Percentiles rank a stretch among this genome's conserved stretches.
Evolutionary conservation across 805 yeast species (phyloP).

Genomic region (Vanderwaltozyma yarrowii): DNA sequence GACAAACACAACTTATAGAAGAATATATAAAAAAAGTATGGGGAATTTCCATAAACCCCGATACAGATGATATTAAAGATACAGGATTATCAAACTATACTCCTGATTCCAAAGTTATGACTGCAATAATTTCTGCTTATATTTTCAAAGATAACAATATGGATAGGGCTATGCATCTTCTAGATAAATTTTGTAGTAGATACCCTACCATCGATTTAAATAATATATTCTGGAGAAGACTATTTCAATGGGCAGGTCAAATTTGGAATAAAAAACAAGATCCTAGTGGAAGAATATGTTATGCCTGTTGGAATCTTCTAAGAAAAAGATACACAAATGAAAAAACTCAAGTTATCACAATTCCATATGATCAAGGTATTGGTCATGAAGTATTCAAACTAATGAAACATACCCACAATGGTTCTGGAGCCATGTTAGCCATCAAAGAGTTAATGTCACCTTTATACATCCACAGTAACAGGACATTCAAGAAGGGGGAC

Average conservation of each 20-base stretch:
- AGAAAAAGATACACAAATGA: background rate
- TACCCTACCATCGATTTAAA: slow-evolving; percentile 16
- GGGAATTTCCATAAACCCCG: slow-evolving; percentile 5
- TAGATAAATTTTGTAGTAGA: slow-evolving; percentile 12
- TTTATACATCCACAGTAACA: background rate
- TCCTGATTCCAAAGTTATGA: slow-evolving; percentile 15
- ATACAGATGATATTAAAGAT: background rate
- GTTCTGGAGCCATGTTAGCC: slow-evolving; percentile 11
- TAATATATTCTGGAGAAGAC: slow-evolving; percentile 20
- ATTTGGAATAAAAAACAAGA: slow-evolving; percentile 11
- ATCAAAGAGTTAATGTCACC: slow-evolving; percentile 2
- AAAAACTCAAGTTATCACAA: background rate
- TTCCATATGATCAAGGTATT: slow-evolving; percentile 14
- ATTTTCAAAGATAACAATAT: slow-evolving; percentile 10
- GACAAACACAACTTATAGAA: slow-evolving; percentile 11
- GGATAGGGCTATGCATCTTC: slow-evolving; percentile 7
- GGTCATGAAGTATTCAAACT: slow-evolving; percentile 10
- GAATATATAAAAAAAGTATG: slow-evolving; percentile 13
- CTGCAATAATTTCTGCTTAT: slow-evolving; percentile 16
- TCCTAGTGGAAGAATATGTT: slow-evolving; percentile 9
- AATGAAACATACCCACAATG: slow-evolving; percentile 11
- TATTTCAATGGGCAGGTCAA: slow-evolving; percentile 11
- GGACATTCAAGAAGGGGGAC: slow-evolving; percentile 4
- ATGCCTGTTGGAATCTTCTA: slow-evolving; percentile 17
- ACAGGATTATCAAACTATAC: background rate